phyloP scores from a whole-genome alignment of 2,329 filamentous ascomycete species.

The Chrysoporthe deuterocubensis region DNA sequence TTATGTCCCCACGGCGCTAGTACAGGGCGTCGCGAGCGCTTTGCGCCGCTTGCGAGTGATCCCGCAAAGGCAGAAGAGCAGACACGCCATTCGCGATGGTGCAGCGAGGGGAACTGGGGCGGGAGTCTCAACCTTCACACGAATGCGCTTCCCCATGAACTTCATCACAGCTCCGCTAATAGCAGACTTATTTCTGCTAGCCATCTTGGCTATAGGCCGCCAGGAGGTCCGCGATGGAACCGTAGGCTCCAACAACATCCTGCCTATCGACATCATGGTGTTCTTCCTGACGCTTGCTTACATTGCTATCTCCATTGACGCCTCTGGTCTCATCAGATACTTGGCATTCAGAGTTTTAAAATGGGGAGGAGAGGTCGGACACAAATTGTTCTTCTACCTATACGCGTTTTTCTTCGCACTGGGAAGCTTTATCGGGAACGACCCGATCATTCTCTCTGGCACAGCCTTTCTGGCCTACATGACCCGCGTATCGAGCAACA shows the following conservation, averaged over 20 bases:
- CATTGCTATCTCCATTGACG: slow-evolving; percentile 78
- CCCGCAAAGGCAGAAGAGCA: slow-evolving; percentile 41
- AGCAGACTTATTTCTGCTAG: slow-evolving; percentile 72
- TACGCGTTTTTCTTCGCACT: slow-evolving; percentile 73
- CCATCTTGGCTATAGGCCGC: slow-evolving; percentile 68
- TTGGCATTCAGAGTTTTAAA: slow-evolving; percentile 72
- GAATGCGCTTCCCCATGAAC: slow-evolving; percentile 66
- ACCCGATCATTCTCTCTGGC: slow-evolving; percentile 75
- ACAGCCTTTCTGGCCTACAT: slow-evolving; percentile 78
- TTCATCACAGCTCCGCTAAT: slow-evolving; percentile 73
- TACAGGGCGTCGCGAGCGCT: slow-evolving; percentile 47
- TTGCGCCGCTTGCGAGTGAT: slow-evolving; percentile 57
- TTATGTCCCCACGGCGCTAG: slow-evolving; percentile 57
- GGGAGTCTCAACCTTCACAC: slow-evolving; percentile 46
- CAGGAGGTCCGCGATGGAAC: slow-evolving; percentile 72
- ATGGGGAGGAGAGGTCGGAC: slow-evolving; percentile 69
- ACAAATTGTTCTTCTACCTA: slow-evolving; percentile 72
- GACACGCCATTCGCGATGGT: slow-evolving; percentile 32
- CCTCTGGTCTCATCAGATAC: slow-evolving; percentile 72
- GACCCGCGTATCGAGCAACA: slow-evolving; percentile 75
- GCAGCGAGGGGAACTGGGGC: background rate
- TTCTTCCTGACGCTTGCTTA: slow-evolving; percentile 78
- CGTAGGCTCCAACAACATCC: slow-evolving; percentile 67
- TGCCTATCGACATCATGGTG: slow-evolving; percentile 72
- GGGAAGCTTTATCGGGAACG: slow-evolving; percentile 73